phyloP scores from a whole-genome alignment of 306 rosid species.

The Abrus pulchellus region DNA sequence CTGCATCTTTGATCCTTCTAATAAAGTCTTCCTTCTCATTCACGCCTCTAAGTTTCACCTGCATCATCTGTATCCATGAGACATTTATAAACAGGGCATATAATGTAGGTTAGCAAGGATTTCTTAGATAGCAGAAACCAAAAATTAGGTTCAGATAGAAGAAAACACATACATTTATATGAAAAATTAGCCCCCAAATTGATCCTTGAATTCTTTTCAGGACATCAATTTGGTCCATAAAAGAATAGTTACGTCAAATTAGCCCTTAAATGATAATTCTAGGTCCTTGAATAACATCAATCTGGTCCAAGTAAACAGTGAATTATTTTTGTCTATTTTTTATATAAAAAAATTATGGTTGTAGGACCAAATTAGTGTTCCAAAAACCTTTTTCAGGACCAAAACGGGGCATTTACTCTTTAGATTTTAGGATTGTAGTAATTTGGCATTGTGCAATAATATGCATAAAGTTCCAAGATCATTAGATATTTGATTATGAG shows the following conservation, averaged over 20 bases:
- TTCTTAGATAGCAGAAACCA: not conserved
- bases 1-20: not conserved
- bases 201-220: not conserved
- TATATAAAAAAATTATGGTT: not conserved
- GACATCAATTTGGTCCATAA: not conserved
- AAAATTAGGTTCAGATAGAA: not conserved
- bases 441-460: not conserved
- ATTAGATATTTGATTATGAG: not conserved
- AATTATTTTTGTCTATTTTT: not conserved
- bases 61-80: not conserved
- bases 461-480: not conserved
- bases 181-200: not conserved
- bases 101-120: not conserved
- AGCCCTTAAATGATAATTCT: not conserved
- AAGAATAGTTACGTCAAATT: not conserved
- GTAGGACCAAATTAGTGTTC: not conserved
- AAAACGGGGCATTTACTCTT: not conserved
- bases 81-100: conserved; percentile 30
- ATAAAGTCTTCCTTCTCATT: not conserved
- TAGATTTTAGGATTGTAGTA: not conserved
- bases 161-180: not conserved
- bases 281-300: not conserved
- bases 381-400: not conserved
- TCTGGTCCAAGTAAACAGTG: not conserved
- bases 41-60: not conserved